Evolutionary conservation across 2,329 filamentous ascomycete genomes (phyloP).

Genomic region (Clarireedia homoeocarpa): DNA sequence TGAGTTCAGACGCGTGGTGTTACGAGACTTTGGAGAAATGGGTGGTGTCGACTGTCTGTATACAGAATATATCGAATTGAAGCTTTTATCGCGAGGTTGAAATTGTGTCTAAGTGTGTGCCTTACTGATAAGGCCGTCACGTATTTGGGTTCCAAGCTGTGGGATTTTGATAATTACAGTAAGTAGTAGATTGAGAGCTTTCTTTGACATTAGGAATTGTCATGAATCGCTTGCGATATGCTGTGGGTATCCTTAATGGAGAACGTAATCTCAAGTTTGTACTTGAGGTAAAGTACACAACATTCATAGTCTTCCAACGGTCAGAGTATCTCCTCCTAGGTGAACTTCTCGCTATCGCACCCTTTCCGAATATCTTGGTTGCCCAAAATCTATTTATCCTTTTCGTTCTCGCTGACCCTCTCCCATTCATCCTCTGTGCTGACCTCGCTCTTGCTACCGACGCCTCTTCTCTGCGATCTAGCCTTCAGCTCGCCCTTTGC

Average conservation of each 20-base stretch:
- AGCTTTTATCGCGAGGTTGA: conserved; percentile 9
- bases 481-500: conserved; percentile 23
- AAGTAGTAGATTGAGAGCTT: background rate
- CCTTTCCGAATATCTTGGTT: background rate
- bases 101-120: background rate
- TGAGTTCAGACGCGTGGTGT: background rate
- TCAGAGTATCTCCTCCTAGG: background rate
- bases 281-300: conserved; percentile 3
- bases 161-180: background rate
- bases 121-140: background rate
- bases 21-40: background rate
- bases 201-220: background rate
- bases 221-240: background rate
- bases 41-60: background rate
- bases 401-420: conserved; percentile 73
- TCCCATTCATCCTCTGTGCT: conserved; percentile 98
- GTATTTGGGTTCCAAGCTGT: background rate
- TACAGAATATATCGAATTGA: conserved; percentile 3
- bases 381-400: conserved; percentile 37
- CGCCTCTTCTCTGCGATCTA: conserved; percentile 23
- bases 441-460: conserved; percentile 44
- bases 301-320: conserved; percentile 9
- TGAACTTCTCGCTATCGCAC: background rate
- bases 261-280: conserved; percentile 6
- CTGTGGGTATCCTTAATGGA: background rate